A percentile compares a stretch with the other conserved stretches of the same genome.
phyloP scores from a whole-genome alignment of 805 yeast genomes.

The Komagataella ulmi region DNA sequence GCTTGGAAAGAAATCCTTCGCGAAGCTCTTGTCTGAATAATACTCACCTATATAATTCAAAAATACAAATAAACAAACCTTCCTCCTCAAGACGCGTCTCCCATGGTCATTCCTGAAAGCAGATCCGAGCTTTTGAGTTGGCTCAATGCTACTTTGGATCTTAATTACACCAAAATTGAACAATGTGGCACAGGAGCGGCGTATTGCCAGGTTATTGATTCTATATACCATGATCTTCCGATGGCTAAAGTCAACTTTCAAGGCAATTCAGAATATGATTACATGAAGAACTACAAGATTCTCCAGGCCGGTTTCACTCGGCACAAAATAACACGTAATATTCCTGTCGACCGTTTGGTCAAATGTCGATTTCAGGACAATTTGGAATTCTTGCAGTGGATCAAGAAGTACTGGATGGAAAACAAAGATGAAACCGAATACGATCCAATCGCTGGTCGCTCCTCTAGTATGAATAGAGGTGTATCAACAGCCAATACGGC shows the following conservation, averaged over 20 bases:
- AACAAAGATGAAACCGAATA: slow-evolving; percentile 55
- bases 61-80: background rate
- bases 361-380: slow-evolving; percentile 91
- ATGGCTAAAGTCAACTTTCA: slow-evolving; percentile 66
- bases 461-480: background rate
- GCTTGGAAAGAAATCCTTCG: background rate
- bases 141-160: slow-evolving; percentile 61
- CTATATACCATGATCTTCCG: slow-evolving; percentile 73
- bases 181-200: slow-evolving; percentile 95
- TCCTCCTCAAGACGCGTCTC: background rate
- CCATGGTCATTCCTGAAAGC: slow-evolving; percentile 44
- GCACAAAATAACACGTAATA: slow-evolving; percentile 56
- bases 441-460: slow-evolving; percentile 33
- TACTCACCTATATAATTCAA: background rate
- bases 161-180: slow-evolving; percentile 68
- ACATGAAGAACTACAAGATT: slow-evolving; percentile 68
- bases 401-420: slow-evolving; percentile 71
- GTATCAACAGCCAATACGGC: slow-evolving; percentile 4
- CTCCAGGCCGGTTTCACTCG: slow-evolving; percentile 68
- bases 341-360: slow-evolving; percentile 71
- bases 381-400: slow-evolving; percentile 89
- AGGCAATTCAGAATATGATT: slow-evolving; percentile 63
- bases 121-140: slow-evolving; percentile 75
- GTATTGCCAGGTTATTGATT: slow-evolving; percentile 84
- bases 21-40: background rate